Conservation (phyloP, 2,329 filamentous ascomycete genomes). For the Colletotrichum paranaense region DNA sequence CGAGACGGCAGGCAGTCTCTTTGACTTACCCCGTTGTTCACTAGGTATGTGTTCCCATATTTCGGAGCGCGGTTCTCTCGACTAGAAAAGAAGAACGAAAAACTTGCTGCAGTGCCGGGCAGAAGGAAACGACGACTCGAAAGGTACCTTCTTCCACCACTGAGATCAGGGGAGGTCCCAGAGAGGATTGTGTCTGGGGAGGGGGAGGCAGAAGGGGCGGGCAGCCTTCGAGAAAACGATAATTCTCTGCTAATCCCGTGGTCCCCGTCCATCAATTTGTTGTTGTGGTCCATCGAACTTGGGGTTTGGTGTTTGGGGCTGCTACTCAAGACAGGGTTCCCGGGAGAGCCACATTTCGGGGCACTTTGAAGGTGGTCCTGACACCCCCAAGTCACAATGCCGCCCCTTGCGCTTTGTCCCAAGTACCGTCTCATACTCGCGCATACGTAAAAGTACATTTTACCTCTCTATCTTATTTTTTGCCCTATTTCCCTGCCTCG, state of each 20-base stretch:
- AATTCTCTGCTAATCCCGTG: constrained; percentile 31
- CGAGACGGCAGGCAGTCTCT: not conserved
- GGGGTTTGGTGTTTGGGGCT: constrained; percentile 32
- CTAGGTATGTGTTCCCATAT: not conserved
- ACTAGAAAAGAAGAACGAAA: not conserved
- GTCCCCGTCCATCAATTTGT: constrained; percentile 32
- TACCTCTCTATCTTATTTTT: too few species aligned
- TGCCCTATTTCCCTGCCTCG: not conserved
- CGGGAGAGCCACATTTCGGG: constrained; percentile 29
- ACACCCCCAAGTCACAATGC: constrained; percentile 27
- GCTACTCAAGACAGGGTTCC: constrained; percentile 29
- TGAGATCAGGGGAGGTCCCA: not conserved
- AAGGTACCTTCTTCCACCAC: not conserved
- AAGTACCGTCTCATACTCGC: not conserved
- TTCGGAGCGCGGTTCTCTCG: not conserved
- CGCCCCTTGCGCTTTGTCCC: constrained; percentile 30
- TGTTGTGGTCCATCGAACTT: constrained; percentile 29
- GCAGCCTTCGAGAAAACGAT: constrained; percentile 32
- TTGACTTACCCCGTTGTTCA: not conserved
- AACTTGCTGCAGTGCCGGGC: not conserved
- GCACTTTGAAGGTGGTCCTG: constrained; percentile 32
- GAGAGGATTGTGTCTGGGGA: not conserved
- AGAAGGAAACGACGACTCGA: not conserved
- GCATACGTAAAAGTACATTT: not conserved
- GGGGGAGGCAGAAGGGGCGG: constrained; percentile 6